Conservation (phyloP, 208 protist genomes). For the Acanthamoeba polyphaga region DNA sequence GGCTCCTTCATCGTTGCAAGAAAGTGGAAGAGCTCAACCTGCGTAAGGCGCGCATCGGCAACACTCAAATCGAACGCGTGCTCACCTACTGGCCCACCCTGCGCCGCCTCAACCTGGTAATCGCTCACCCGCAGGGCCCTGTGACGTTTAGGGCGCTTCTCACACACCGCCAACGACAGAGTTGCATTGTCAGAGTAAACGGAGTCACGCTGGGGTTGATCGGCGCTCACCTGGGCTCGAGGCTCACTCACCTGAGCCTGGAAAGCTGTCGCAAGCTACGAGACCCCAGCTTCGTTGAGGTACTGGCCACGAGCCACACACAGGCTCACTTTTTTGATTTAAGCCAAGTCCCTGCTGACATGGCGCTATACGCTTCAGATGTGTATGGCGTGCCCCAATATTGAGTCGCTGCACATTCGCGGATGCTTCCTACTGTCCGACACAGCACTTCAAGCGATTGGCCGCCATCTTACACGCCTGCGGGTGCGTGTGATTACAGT, state of each 20-base stretch:
- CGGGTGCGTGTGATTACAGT: neutral
- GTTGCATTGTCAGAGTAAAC: neutral
- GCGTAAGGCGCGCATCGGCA: slow-evolving; percentile 10
- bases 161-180: neutral
- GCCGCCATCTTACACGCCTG: neutral
- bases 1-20: neutral
- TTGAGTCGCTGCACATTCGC: slow-evolving; percentile 2
- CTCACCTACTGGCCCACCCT: neutral
- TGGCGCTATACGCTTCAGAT: neutral
- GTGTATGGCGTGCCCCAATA: slow-evolving; percentile 36
- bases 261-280: slow-evolving; percentile 20
- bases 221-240: neutral
- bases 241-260: neutral
- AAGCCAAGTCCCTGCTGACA: neutral
- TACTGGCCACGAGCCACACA: neutral
- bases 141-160: no score
- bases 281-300: neutral
- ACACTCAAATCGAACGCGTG: neutral
- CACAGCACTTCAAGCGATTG: neutral
- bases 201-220: neutral
- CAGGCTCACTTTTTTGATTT: no score
- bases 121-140: no score
- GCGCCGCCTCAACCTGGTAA: neutral
- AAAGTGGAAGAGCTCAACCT: slow-evolving; percentile 11
- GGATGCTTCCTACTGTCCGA: slow-evolving; percentile 31